phyloP scores from a whole-genome alignment of 2,329 filamentous ascomycete genomes.

The Sporothrix pseudoabietina region DNA sequence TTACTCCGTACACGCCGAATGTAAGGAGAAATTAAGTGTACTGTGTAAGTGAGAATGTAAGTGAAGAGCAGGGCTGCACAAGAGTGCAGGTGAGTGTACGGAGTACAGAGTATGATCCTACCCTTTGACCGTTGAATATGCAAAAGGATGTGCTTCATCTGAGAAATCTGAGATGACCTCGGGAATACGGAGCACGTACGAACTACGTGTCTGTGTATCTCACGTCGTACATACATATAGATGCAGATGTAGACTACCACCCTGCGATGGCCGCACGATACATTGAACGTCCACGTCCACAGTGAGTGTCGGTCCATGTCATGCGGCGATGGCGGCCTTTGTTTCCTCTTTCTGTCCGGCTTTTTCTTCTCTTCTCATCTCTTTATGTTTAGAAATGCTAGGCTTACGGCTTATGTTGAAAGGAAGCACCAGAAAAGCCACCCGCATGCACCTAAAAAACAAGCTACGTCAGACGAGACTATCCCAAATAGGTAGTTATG shows the following conservation, averaged over 20 bases:
- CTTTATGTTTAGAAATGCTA: no score
- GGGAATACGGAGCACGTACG: neutral
- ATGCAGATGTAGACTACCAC: neutral
- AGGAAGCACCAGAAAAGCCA: neutral
- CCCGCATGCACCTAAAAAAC: neutral
- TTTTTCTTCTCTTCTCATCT: neutral
- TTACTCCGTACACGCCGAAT: neutral
- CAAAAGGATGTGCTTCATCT: neutral
- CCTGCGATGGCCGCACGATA: neutral
- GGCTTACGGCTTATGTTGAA: neutral
- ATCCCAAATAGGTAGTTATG: constrained; percentile 29
- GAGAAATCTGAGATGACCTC: neutral
- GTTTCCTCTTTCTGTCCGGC: constrained; percentile 14
- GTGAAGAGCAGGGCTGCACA: neutral
- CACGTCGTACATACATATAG: no score
- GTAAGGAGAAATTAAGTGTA: neutral
- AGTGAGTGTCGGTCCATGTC: neutral
- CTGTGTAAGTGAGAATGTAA: neutral
- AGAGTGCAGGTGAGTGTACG: neutral
- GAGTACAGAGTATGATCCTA: neutral
- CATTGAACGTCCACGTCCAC: neutral
- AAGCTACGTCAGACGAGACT: constrained; percentile 1
- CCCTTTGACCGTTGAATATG: neutral
- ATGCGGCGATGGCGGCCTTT: constrained; percentile 3
- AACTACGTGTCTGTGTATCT: no score